Percentiles rank a stretch among this genome's conserved stretches.
Conservation (phyloP, 148 eudicot genomes). For the Amaranthus cruentus region DNA sequence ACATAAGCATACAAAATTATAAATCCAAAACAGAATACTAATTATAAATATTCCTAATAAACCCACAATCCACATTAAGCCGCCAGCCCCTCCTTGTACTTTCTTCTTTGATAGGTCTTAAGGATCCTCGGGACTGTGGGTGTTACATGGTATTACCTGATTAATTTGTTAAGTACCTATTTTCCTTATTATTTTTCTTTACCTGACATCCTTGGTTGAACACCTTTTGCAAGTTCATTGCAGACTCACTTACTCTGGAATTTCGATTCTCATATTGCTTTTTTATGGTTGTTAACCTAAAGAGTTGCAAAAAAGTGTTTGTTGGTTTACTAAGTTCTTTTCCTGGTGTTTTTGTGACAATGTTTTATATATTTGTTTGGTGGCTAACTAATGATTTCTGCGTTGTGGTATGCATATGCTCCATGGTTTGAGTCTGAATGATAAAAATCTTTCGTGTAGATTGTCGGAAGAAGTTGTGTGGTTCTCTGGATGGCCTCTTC, state of each 20-base stretch:
- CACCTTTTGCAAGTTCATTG: background rate
- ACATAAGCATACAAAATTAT: no score
- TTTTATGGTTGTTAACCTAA: background rate
- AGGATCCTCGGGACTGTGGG: no score
- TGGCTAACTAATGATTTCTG: background rate
- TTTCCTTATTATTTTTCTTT: no score
- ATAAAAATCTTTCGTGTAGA: conserved; percentile 41
- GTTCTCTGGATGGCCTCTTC: conserved; percentile 90
- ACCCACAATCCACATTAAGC: no score
- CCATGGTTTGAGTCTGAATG: conserved; percentile 2
- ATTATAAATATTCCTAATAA: no score
- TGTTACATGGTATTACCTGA: no score
- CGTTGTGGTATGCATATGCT: background rate
- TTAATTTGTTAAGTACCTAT: no score
- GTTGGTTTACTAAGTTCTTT: background rate
- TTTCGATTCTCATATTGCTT: background rate
- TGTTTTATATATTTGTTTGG: background rate
- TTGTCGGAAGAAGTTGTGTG: conserved; percentile 87
- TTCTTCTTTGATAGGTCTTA: no score
- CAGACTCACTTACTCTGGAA: background rate
- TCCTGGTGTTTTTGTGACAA: background rate
- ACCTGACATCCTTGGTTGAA: background rate
- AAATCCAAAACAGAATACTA: no score
- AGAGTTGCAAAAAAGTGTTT: background rate
- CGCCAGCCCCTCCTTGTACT: no score